Conservation (phyloP, 2,329 filamentous ascomycete species). For the Claviceps sp. region DNA sequence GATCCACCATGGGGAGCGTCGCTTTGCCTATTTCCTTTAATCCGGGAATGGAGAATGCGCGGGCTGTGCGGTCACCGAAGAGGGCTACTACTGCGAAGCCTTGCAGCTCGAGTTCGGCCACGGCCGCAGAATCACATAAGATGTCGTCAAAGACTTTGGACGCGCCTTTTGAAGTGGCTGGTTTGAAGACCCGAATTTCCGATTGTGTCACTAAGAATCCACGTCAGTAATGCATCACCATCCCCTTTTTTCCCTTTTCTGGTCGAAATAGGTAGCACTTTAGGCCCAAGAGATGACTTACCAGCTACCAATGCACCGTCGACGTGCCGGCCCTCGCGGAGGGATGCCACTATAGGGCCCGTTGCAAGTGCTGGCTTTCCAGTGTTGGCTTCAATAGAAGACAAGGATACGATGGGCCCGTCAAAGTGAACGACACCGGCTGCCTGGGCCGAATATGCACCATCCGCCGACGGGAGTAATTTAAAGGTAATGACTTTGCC, state of each 20-base stretch:
- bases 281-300: slow-evolving; percentile 21
- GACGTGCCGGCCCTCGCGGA: slow-evolving; percentile 61
- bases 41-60: slow-evolving; percentile 76
- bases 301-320: slow-evolving; percentile 71
- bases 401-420: slow-evolving; percentile 60
- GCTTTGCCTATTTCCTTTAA: slow-evolving; percentile 70
- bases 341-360: slow-evolving; percentile 57
- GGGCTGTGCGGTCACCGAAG: slow-evolving; percentile 68
- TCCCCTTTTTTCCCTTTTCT: no score
- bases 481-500: slow-evolving; percentile 86
- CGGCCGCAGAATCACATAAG: slow-evolving; percentile 67
- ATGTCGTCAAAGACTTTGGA: slow-evolving; percentile 77
- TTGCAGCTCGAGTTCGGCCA: slow-evolving; percentile 61
- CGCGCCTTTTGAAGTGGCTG: slow-evolving; percentile 75
- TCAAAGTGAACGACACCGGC: slow-evolving; percentile 56
- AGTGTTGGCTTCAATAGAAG: slow-evolving; percentile 64
- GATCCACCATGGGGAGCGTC: slow-evolving; percentile 57
- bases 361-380: slow-evolving; percentile 67
- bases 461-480: slow-evolving; percentile 60
- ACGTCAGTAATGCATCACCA: neutral
- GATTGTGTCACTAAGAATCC: slow-evolving; percentile 42
- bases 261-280: no score
- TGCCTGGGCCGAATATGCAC: slow-evolving; percentile 55
- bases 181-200: slow-evolving; percentile 79
- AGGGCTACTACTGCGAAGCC: slow-evolving; percentile 71